These are phyloP conservation scores for Volvox carteri DNA, from an alignment of 163 green algal species.

Conservation along the genomic window DNA sequence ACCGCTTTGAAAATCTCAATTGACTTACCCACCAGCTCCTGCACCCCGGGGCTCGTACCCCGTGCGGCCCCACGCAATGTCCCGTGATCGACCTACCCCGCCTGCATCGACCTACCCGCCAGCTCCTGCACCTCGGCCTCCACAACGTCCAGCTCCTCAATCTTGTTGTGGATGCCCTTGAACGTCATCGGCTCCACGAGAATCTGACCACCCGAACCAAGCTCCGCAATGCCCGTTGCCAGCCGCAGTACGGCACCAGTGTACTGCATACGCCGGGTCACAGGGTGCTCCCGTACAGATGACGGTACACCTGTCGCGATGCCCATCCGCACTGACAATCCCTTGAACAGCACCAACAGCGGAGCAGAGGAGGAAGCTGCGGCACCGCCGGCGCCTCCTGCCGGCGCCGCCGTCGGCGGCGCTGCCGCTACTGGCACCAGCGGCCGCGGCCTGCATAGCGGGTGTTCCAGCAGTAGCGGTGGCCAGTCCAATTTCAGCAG, in stretches of 20 bases:
- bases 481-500: conserved; percentile 66
- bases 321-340: conserved; percentile 67
- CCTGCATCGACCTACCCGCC: too few species aligned
- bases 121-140: conserved; percentile 17
- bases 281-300: conserved; percentile 12
- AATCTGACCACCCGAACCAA: conserved; percentile 9
- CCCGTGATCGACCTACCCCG: too few species aligned
- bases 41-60: too few species aligned
- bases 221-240: conserved; percentile 31
- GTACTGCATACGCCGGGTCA: conserved; percentile 51
- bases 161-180: conserved; percentile 33
- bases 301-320: conserved; percentile 59
- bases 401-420: neutral
- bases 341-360: conserved; percentile 57
- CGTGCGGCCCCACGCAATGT: too few species aligned
- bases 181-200: conserved; percentile 51
- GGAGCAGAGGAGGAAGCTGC: neutral
- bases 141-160: conserved; percentile 33
- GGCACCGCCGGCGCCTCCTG: neutral
- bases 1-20: too few species aligned
- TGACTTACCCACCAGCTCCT: too few species aligned
- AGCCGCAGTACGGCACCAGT: conserved; percentile 34
- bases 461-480: conserved; percentile 29
- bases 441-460: neutral
- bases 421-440: conserved; percentile 10